These are phyloP conservation scores for Entomortierella parvispora DNA, from an alignment of 192 early-diverging fungal genomes.

Conservation along the genomic window DNA sequence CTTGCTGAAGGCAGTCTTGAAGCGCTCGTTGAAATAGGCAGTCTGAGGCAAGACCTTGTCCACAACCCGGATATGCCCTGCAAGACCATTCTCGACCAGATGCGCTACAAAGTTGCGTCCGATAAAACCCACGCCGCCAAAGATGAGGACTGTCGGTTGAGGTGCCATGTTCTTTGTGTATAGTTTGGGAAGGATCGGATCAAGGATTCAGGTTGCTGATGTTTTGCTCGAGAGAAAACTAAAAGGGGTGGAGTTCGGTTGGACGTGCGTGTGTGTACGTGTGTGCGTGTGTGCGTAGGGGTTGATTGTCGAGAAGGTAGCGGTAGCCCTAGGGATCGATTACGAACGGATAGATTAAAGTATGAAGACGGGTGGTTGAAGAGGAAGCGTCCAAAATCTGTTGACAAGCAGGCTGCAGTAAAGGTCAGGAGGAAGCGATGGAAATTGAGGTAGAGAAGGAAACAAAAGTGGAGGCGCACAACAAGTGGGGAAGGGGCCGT, in stretches of 20 bases:
- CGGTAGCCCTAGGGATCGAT: no score
- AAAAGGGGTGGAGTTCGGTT: no score
- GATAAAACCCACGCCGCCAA: constrained; percentile 89
- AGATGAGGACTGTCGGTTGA: constrained; percentile 72
- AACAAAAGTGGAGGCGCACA: not conserved
- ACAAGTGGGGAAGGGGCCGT: constrained; percentile 2
- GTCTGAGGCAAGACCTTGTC: constrained; percentile 88
- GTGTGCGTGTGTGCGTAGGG: no score
- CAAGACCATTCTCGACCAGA: constrained; percentile 75
- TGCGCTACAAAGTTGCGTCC: constrained; percentile 82
- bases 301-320: no score
- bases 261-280: no score
- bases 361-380: not conserved
- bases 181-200: not conserved
- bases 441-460: not conserved
- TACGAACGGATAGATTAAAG: no score
- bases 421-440: not conserved
- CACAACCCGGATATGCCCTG: constrained; percentile 72
- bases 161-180: constrained; percentile 46
- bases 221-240: no score
- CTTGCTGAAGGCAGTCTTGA: constrained; percentile 74
- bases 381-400: not conserved
- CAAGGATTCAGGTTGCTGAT: not conserved
- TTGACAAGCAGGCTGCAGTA: not conserved
- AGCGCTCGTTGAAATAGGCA: constrained; percentile 69